phyloP scores from a whole-genome alignment of 306 rosid genomes.

The Prunus armeniaca region DNA sequence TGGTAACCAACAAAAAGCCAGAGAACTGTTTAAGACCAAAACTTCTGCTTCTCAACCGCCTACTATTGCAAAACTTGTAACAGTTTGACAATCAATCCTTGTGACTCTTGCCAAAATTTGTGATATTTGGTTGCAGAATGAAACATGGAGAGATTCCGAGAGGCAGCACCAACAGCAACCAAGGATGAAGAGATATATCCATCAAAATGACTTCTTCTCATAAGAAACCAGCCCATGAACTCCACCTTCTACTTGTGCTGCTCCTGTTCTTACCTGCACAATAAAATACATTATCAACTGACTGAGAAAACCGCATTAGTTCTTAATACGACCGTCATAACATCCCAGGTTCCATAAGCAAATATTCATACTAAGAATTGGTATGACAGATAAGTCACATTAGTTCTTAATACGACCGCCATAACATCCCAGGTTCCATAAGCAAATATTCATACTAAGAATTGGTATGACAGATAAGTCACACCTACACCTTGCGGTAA shows the following conservation, averaged over 20 bases:
- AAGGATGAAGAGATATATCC: neutral
- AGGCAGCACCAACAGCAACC: neutral
- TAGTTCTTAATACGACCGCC: neutral
- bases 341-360: neutral
- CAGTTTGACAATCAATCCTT: neutral
- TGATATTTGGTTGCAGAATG: neutral
- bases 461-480: too few species aligned
- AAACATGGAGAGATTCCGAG: neutral
- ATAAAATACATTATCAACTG: neutral
- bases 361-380: too few species aligned
- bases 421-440: neutral
- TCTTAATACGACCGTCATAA: neutral
- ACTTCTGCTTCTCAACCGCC: neutral
- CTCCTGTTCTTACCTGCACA: constrained; percentile 83
- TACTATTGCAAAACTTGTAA: neutral
- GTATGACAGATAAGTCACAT: neutral
- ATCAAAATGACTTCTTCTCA: constrained; percentile 78
- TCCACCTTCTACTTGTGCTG: constrained; percentile 97
- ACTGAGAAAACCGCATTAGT: neutral
- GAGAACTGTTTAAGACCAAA: neutral
- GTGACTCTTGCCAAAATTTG: neutral
- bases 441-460: neutral
- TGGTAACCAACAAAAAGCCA: neutral
- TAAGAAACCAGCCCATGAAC: constrained; percentile 82
- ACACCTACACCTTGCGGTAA: too few species aligned